Base-by-base conservation (phyloP, 2,329 filamentous ascomycete genomes). In the Lasiodiplodia gonubiensis region DNA sequence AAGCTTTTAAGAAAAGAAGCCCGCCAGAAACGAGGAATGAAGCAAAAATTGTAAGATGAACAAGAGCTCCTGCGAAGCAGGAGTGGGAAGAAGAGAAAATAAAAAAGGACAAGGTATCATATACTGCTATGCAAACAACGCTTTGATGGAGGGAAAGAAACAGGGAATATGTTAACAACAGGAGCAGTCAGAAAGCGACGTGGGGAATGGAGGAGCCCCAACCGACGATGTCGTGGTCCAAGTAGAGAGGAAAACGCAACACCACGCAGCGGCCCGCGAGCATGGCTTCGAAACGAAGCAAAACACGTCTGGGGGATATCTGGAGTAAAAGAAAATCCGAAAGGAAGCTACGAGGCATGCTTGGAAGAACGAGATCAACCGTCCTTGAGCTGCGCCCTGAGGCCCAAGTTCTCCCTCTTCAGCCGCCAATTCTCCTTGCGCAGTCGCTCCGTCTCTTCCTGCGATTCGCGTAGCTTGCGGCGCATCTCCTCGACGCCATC, bases 401-500 rank as follows among this genome's bases (percentile, higher is more conserved):
- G 80, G 63, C 92, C 92, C 39, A 90, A 87, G 74, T 94, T 89
- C 82, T 97, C 93, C 72, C 93, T 86, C 82, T 91, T 93, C 73
- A 97, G 79, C 70, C 92, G 85, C 67, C 90, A 87, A 76, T 97
- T 97, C 78, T 98, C 94, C 80, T 92, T 93, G 81, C 92, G 93
- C 70, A 93, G 80, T 71, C 88, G 86, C 30, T 88, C 89, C 67
- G 89, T 86, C 79, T 97, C 94, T 69, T 96, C 93, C 71, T 91
- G 86, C 63, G 88, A 86, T 70, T 93, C 91, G 71, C 87, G 90
- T 68, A 97, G 77, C 75, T 89, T 88, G 42, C 81, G 81, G 74
- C 93, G 85, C 68, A 97, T 80, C 72, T 94, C 92, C 73, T 93
- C 91, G 72, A 92, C 91, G 12, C 92, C 92, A 51, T 92, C 90